phyloP scores from a whole-genome alignment of 108 stramenopile genomes.

The Mediolabrus comicus region DNA sequence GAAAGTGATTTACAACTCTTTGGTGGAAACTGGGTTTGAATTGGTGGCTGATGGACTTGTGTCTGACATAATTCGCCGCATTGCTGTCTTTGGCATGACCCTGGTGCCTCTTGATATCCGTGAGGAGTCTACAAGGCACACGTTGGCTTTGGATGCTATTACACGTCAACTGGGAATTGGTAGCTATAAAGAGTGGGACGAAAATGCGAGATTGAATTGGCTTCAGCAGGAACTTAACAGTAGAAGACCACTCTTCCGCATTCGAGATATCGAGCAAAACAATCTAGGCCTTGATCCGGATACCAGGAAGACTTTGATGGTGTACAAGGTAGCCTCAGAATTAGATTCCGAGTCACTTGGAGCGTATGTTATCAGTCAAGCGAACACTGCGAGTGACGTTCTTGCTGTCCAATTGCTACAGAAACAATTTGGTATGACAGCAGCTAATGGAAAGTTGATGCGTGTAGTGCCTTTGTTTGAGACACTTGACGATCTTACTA shows the following conservation, averaged over 20 bases:
- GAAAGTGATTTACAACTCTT: slow-evolving; percentile 80
- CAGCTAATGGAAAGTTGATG: slow-evolving; percentile 78
- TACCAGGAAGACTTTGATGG: slow-evolving; percentile 73
- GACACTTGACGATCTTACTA: slow-evolving; percentile 89
- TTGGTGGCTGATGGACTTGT: slow-evolving; percentile 88
- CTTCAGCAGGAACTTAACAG: slow-evolving; percentile 80
- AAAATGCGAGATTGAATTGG: slow-evolving; percentile 85
- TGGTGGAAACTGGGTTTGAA: slow-evolving; percentile 81
- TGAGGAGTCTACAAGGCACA: slow-evolving; percentile 92
- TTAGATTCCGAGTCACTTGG: slow-evolving; percentile 84
- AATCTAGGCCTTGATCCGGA: slow-evolving; percentile 54
- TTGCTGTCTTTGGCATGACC: slow-evolving; percentile 88
- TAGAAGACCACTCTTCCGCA: slow-evolving; percentile 89
- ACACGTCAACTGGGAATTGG: slow-evolving; percentile 91
- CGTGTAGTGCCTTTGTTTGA: slow-evolving; percentile 97
- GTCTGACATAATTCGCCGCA: slow-evolving; percentile 90
- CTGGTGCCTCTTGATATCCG: slow-evolving; percentile 95
- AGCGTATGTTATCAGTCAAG: slow-evolving; percentile 96
- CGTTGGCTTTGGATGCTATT: slow-evolving; percentile 90
- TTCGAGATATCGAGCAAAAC: slow-evolving; percentile 55
- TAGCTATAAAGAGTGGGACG: slow-evolving; percentile 91
- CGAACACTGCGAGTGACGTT: slow-evolving; percentile 91
- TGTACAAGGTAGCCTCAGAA: slow-evolving; percentile 70
- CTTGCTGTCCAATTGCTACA: slow-evolving; percentile 97
- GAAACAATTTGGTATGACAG: slow-evolving; percentile 88